These are phyloP conservation scores for Scorias spongiosa DNA, from an alignment of 2,329 filamentous ascomycete species.

Conservation along the genomic window DNA sequence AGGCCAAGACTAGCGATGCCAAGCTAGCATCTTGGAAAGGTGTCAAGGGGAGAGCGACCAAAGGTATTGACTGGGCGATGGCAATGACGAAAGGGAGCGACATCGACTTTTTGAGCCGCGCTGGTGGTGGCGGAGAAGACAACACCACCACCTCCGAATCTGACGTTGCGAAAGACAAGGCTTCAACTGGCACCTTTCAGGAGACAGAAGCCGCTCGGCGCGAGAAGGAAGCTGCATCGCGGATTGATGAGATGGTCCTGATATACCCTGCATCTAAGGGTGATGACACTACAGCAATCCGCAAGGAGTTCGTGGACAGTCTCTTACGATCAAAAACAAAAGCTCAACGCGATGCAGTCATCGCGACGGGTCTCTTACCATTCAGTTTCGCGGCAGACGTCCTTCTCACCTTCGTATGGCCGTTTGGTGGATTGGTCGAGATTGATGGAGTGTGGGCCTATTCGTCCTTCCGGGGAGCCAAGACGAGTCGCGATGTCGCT, in stretches of 20 bases:
- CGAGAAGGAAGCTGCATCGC: slow-evolving; percentile 21
- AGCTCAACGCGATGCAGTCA: slow-evolving; percentile 27
- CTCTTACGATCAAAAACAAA: slow-evolving; percentile 27
- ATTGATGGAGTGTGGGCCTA: slow-evolving; percentile 24
- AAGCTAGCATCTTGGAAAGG: slow-evolving; percentile 28
- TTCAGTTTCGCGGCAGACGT: slow-evolving; percentile 21
- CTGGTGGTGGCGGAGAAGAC: slow-evolving; percentile 7
- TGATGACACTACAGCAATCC: slow-evolving; percentile 19
- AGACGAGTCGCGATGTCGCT: slow-evolving; percentile 25
- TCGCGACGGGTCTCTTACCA: slow-evolving; percentile 28
- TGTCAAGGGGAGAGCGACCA: slow-evolving; percentile 26
- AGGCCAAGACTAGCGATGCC: slow-evolving; percentile 26
- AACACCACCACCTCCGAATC: slow-evolving; percentile 3
- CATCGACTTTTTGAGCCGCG: slow-evolving; percentile 30
- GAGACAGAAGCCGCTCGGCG: slow-evolving; percentile 8
- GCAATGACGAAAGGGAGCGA: slow-evolving; percentile 25
- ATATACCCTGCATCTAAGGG: slow-evolving; percentile 23
- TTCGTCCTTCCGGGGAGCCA: slow-evolving; percentile 31
- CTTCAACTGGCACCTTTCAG: slow-evolving; percentile 18
- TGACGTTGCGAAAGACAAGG: slow-evolving; percentile 6
- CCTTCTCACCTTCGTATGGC: slow-evolving; percentile 21
- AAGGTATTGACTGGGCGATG: slow-evolving; percentile 27
- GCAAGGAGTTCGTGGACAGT: slow-evolving; percentile 26
- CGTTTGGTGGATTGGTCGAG: slow-evolving; percentile 23
- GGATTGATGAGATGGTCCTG: slow-evolving; percentile 27